phyloP scores from a whole-genome alignment of 2,329 filamentous ascomycete species.

The Arthroderma sp. region DNA sequence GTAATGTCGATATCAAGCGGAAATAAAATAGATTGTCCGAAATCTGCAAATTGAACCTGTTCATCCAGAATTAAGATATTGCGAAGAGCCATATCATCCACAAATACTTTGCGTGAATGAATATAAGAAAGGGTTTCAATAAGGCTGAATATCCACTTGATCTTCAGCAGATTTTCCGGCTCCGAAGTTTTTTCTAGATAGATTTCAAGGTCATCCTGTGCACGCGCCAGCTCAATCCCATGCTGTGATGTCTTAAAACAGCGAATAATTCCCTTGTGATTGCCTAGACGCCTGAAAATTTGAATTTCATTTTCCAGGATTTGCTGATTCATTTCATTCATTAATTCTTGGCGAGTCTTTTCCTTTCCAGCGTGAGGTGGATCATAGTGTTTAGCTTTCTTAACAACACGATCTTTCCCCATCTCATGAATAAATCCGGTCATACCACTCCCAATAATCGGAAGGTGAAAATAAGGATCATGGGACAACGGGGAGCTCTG shows the following conservation, averaged over 20 bases:
- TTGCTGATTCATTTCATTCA: conserved; percentile 10
- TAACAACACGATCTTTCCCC: conserved; percentile 9
- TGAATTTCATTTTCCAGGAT: conserved; percentile 9
- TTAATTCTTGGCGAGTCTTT: no score
- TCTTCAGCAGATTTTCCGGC: conserved; percentile 8
- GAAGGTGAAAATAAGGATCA: conserved; percentile 8
- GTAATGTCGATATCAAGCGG: conserved; percentile 6
- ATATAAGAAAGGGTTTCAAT: conserved; percentile 8
- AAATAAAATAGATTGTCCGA: conserved; percentile 7
- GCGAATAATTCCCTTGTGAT: conserved; percentile 8
- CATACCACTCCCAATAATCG: conserved; percentile 9
- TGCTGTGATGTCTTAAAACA: conserved; percentile 10
- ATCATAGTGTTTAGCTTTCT: conserved; percentile 8
- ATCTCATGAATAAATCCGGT: conserved; percentile 10
- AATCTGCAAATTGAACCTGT: conserved; percentile 6
- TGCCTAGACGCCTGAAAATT: conserved; percentile 8
- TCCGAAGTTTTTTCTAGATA: conserved; percentile 9
- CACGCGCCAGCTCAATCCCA: conserved; percentile 11
- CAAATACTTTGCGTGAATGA: conserved; percentile 8
- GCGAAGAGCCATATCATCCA: conserved; percentile 12
- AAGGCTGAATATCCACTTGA: conserved; percentile 10
- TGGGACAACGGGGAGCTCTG: conserved; percentile 4
- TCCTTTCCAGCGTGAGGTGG: conserved; percentile 4
- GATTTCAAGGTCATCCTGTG: conserved; percentile 10
- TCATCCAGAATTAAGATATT: conserved; percentile 8